These are phyloP conservation scores for Coniochaeta sp. DNA, from an alignment of 2,329 filamentous ascomycete genomes.

Conservation along the genomic window DNA sequence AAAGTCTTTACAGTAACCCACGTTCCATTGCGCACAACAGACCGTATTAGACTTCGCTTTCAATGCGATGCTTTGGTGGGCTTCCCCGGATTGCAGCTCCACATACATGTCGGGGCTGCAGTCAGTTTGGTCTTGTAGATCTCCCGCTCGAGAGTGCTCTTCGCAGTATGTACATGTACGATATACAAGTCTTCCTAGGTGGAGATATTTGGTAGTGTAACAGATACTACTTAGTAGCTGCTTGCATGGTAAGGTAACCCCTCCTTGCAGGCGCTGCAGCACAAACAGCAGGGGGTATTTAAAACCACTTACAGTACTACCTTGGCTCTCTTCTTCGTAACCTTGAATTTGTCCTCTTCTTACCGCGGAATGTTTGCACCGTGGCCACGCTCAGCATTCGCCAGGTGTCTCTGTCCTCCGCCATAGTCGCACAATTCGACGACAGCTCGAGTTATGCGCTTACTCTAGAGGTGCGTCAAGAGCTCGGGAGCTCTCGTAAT, in stretches of 20 bases:
- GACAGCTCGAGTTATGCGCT: neutral
- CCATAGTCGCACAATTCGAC: neutral
- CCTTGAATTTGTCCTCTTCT: neutral
- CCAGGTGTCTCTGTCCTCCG: neutral
- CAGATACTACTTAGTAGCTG: too few species aligned
- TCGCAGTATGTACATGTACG: too few species aligned
- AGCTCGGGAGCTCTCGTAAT: neutral
- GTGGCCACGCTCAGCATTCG: neutral
- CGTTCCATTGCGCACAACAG: too few species aligned
- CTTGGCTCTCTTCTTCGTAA: neutral
- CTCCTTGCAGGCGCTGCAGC: neutral
- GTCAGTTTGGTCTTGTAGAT: neutral
- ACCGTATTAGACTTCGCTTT: too few species aligned
- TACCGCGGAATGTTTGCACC: neutral
- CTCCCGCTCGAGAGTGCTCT: neutral
- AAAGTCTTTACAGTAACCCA: too few species aligned
- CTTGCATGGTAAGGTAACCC: too few species aligned
- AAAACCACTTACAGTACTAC: neutral
- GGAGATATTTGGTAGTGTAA: too few species aligned
- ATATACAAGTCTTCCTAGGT: too few species aligned
- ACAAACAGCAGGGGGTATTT: neutral
- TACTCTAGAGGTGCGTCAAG: neutral
- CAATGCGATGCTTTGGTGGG: too few species aligned
- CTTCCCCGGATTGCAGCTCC: too few species aligned
- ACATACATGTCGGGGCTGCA: neutral